Conservation (phyloP, 2,329 filamentous ascomycete species). For the Trichoderma asperellum region DNA sequence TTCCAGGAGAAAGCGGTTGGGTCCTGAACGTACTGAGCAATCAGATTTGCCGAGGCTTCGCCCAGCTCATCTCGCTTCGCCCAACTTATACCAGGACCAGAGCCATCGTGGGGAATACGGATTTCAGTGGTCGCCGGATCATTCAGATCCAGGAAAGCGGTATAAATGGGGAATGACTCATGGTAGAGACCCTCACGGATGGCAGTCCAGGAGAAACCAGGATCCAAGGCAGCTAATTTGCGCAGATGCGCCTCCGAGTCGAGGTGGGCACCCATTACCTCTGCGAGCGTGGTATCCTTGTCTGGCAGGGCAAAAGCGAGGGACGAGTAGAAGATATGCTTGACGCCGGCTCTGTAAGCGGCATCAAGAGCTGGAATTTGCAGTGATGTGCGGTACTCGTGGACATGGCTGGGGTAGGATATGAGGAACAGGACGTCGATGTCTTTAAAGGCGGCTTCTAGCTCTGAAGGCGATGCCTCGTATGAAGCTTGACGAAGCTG, state of each 20-base stretch:
- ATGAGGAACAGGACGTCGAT: slow-evolving; percentile 13
- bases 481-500: slow-evolving; percentile 3
- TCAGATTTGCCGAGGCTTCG: slow-evolving; percentile 2
- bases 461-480: neutral
- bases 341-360: slow-evolving; percentile 18
- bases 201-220: neutral
- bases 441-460: slow-evolving; percentile 17
- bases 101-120: slow-evolving; percentile 20
- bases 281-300: slow-evolving; percentile 7
- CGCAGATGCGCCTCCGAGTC: slow-evolving; percentile 14
- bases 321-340: slow-evolving; percentile 21
- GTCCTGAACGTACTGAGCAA: neutral
- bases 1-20: neutral
- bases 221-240: slow-evolving; percentile 11
- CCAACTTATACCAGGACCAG: slow-evolving; percentile 21
- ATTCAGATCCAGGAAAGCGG: slow-evolving; percentile 13
- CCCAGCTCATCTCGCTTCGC: slow-evolving; percentile 18
- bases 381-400: neutral
- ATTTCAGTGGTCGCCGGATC: slow-evolving; percentile 7
- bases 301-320: slow-evolving; percentile 19
- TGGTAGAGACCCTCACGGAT: slow-evolving; percentile 16
- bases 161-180: slow-evolving; percentile 19
- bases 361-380: slow-evolving; percentile 6
- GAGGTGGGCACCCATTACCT: slow-evolving; percentile 20
- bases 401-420: slow-evolving; percentile 18